phyloP scores from a whole-genome alignment of 345 rosid genomes.

The Erucastrum elatum region DNA sequence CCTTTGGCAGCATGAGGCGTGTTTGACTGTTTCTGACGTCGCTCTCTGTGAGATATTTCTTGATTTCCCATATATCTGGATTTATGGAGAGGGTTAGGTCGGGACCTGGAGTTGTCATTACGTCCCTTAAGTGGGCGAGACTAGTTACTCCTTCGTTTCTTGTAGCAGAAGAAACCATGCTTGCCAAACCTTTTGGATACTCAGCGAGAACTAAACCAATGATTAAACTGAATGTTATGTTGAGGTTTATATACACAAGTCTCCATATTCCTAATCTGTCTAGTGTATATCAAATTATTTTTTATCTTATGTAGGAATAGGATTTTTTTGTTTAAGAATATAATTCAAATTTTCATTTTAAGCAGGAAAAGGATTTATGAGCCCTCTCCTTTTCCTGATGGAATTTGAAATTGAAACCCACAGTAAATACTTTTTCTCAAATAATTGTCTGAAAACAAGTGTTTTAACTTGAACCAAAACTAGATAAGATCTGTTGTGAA shows the following conservation, averaged over 20 bases:
- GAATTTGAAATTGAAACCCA: too few relatives aligned
- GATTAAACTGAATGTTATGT: background rate
- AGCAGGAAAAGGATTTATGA: background rate
- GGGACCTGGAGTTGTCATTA: too few relatives aligned
- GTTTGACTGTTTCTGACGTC: background rate
- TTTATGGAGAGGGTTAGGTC: background rate
- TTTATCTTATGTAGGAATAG: background rate
- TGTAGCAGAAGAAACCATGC: background rate
- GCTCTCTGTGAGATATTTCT: background rate
- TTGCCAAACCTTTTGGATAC: too few relatives aligned
- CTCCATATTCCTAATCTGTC: background rate
- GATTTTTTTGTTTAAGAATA: background rate
- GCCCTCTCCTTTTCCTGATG: too few relatives aligned
- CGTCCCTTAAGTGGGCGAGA: background rate
- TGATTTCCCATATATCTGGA: background rate
- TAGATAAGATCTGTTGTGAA: background rate
- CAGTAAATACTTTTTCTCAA: too few relatives aligned
- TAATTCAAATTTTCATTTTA: too few relatives aligned
- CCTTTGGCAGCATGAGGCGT: background rate
- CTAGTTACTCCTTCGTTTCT: background rate
- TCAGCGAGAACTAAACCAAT: background rate
- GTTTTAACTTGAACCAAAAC: background rate
- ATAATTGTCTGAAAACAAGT: background rate
- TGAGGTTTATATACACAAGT: background rate
- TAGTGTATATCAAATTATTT: background rate